Evolutionary conservation across 2,329 filamentous ascomycete genomes (phyloP).

Genomic region (Penicillium concentricum): DNA sequence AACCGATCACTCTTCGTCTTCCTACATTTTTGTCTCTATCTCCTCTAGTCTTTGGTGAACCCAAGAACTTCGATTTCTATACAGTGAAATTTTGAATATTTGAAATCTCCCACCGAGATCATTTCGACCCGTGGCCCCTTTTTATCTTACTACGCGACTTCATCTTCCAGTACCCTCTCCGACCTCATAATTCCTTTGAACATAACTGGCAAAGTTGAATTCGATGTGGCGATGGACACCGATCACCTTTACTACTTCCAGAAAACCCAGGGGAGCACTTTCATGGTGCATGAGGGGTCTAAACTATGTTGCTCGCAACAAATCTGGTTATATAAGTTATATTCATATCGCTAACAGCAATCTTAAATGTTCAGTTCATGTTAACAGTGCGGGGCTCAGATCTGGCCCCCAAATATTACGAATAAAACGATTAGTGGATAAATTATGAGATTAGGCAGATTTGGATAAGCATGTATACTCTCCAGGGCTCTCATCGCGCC

Average conservation of each 20-base stretch:
- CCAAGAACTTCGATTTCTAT: not conserved
- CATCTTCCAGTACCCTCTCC: not conserved
- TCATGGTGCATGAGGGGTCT: not conserved
- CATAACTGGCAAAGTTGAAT: not conserved
- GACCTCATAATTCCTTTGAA: not conserved
- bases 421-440: conserved; percentile 1
- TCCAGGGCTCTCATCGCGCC: not conserved
- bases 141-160: not conserved
- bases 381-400: not conserved
- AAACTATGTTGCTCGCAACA: not conserved
- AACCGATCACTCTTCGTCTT: not conserved
- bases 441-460: not conserved
- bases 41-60: not conserved
- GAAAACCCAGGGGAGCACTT: not conserved
- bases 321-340: not conserved
- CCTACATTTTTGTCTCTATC: not conserved
- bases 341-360: not conserved
- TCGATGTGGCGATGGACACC: not conserved
- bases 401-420: not conserved
- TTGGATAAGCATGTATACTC: not conserved
- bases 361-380: too few relatives aligned
- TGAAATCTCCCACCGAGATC: not conserved
- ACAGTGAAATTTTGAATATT: not conserved
- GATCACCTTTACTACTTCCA: not conserved
- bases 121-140: not conserved